These are phyloP conservation scores for Bruguiera gymnorhiza DNA, from an alignment of 345 rosid genomes.

Conservation along the genomic window DNA sequence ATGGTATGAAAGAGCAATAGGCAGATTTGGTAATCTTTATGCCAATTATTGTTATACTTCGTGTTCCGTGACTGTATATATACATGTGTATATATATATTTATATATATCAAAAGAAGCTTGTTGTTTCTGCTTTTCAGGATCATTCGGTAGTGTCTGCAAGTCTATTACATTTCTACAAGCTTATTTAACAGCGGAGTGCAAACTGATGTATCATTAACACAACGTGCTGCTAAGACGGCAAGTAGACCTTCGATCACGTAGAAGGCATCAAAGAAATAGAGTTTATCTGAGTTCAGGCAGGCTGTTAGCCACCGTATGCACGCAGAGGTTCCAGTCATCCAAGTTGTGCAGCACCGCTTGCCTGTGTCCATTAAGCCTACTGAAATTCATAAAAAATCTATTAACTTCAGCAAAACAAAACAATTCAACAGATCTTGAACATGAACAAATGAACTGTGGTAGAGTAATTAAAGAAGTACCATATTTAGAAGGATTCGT, in stretches of 20 bases:
- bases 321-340: slow-evolving; percentile 39
- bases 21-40: no score
- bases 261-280: slow-evolving; percentile 53
- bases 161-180: slow-evolving; percentile 15
- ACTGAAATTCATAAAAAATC: not conserved
- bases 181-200: slow-evolving; percentile 36
- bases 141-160: no score
- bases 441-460: no score
- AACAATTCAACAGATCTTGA: no score
- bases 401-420: no score
- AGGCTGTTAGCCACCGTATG: slow-evolving; percentile 34
- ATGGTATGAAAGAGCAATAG: no score
- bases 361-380: slow-evolving; percentile 36
- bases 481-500: slow-evolving; percentile 26
- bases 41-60: no score
- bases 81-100: no score
- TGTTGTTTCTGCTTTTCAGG: no score
- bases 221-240: slow-evolving; percentile 33
- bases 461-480: not conserved
- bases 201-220: slow-evolving; percentile 32
- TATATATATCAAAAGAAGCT: no score
- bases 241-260: slow-evolving; percentile 28
- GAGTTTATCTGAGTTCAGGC: slow-evolving; percentile 22
- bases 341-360: slow-evolving; percentile 48
- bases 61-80: no score